Conservation (phyloP, 257 asterid species). For the Solanum pimpinellifolium region DNA sequence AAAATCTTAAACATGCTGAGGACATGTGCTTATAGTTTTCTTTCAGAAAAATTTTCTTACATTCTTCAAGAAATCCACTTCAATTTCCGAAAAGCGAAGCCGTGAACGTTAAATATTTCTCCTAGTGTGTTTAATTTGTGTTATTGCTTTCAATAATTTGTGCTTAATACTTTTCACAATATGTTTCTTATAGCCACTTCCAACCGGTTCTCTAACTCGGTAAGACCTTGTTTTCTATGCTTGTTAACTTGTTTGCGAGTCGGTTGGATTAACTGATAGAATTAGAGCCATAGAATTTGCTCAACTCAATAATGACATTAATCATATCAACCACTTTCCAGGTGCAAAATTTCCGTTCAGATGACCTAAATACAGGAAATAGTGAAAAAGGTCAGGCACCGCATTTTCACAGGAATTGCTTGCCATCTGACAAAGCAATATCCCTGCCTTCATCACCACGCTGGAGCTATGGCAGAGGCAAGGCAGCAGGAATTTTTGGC, state of each 20-base stretch:
- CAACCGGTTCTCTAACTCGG: background rate
- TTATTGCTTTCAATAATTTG: background rate
- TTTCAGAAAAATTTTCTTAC: background rate
- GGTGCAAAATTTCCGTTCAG: constrained; percentile 52
- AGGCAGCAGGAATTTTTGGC: constrained; percentile 18
- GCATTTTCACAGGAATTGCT: constrained; percentile 32
- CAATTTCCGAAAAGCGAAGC: background rate
- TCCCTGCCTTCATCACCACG: constrained; percentile 90
- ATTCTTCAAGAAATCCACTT: background rate
- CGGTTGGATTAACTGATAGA: background rate
- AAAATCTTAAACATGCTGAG: background rate
- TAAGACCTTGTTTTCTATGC: background rate
- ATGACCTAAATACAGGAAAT: constrained; percentile 37
- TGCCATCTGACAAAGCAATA: constrained; percentile 53
- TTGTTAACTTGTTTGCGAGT: background rate
- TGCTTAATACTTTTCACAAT: background rate
- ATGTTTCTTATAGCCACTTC: background rate
- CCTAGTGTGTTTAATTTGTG: background rate
- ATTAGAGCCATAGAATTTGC: background rate
- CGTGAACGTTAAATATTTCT: background rate
- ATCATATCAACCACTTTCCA: constrained; percentile 14
- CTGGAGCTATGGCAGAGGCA: constrained; percentile 39
- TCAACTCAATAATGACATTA: background rate
- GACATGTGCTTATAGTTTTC: background rate
- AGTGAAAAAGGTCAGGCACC: constrained; percentile 31